These are phyloP conservation scores for Leishmania turanica DNA, from an alignment of 208 protist genomes.

Conservation along the genomic window DNA sequence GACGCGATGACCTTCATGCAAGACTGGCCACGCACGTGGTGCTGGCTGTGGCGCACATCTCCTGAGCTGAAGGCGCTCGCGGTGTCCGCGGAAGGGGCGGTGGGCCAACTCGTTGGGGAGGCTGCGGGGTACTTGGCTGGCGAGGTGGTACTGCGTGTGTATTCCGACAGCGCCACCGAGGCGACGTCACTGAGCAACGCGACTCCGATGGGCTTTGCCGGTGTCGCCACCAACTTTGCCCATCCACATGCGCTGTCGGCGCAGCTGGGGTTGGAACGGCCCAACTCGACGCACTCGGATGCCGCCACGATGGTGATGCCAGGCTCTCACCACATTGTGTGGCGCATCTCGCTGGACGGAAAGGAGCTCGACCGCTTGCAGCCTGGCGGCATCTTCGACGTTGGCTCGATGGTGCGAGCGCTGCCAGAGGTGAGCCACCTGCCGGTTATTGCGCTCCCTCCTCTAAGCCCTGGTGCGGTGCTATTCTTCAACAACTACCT, in stretches of 20 bases:
- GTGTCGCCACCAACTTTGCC: conserved; percentile 23
- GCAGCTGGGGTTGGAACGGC: conserved; percentile 41
- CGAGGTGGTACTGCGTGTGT: conserved; percentile 73
- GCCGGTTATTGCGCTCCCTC: conserved; percentile 44
- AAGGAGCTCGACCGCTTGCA: conserved; percentile 55
- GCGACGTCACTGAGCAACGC: conserved; percentile 60
- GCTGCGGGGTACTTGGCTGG: conserved; percentile 69
- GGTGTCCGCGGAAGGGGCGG: conserved; percentile 23
- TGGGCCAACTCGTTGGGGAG: conserved; percentile 58
- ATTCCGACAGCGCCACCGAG: conserved; percentile 61
- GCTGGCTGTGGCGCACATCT: conserved; percentile 38
- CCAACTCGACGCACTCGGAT: neutral
- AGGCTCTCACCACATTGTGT: conserved; percentile 76
- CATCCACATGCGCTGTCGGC: conserved; percentile 47
- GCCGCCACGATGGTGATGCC: conserved; percentile 46
- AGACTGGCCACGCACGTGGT: conserved; percentile 73
- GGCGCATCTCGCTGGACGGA: conserved; percentile 56
- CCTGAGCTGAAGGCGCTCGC: conserved; percentile 40
- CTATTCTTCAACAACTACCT: conserved; percentile 71
- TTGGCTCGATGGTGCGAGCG: conserved; percentile 56
- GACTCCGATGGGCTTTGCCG: conserved; percentile 52
- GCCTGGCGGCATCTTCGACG: conserved; percentile 64
- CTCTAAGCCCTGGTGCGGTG: conserved; percentile 54
- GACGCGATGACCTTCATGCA: conserved; percentile 65
- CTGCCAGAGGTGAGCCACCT: conserved; percentile 47